Conservation (phyloP, 73 alveolate genomes). For the Uronychia setigera region DNA sequence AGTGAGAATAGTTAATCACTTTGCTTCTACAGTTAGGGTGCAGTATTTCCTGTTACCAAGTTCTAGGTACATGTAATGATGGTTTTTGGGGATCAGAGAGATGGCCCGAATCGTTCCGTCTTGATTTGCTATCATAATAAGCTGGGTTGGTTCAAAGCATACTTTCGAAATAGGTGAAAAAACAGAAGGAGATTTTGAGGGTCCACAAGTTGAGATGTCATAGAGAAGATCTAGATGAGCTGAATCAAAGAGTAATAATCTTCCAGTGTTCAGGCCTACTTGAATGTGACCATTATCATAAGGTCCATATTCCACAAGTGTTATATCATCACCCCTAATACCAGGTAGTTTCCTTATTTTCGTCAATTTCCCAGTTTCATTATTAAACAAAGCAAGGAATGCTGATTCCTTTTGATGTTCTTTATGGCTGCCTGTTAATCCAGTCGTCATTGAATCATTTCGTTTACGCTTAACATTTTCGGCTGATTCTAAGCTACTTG, state of each 20-base stretch:
- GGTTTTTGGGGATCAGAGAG: conserved; percentile 5
- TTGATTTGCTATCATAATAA: neutral
- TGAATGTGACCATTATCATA: conserved; percentile 46
- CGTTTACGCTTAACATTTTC: neutral
- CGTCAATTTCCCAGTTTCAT: neutral
- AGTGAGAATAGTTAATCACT: too few relatives aligned
- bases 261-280: conserved; percentile 9
- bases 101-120: neutral
- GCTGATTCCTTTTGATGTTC: neutral
- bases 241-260: neutral
- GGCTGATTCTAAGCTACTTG: neutral
- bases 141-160: neutral
- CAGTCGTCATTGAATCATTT: neutral
- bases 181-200: neutral
- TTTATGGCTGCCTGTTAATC: neutral
- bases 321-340: neutral
- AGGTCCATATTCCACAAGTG: conserved; percentile 36
- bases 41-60: neutral
- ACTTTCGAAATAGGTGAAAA: neutral
- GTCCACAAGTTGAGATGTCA: neutral
- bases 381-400: neutral
- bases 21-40: too few relatives aligned
- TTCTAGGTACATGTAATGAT: neutral
- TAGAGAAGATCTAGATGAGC: neutral
- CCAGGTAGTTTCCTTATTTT: neutral